phyloP scores from a whole-genome alignment of 2,329 filamentous ascomycete species.

The Fusarium anguioides region DNA sequence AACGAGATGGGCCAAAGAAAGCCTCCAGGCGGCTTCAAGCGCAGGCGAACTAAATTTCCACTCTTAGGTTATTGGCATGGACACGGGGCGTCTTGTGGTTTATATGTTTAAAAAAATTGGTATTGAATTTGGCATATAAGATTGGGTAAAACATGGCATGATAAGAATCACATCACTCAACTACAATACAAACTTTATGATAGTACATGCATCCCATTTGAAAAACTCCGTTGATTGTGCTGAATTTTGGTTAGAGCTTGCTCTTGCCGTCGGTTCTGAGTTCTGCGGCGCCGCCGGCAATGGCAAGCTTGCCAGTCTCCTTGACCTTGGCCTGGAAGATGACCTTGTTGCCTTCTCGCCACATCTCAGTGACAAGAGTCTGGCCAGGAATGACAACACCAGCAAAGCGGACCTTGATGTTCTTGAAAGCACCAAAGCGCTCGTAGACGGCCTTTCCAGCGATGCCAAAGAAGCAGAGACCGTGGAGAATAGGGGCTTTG shows the following conservation, averaged over 20 bases:
- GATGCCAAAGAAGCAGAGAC: conserved; percentile 94
- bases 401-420: conserved; percentile 92
- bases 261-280: conserved; percentile 59
- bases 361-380: conserved; percentile 94
- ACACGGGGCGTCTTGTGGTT: conserved; percentile 24
- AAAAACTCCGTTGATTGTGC: conserved; percentile 23
- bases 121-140: conserved; percentile 14
- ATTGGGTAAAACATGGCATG: conserved; percentile 39
- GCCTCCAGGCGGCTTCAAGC: conserved; percentile 23
- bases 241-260: conserved; percentile 46
- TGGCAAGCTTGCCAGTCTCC: conserved; percentile 91
- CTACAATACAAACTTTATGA: conserved; percentile 45
- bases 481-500: conserved; percentile 93
- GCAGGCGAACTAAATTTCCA: conserved; percentile 27
- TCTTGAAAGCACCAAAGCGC: conserved; percentile 84
- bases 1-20: conserved; percentile 20
- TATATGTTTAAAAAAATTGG: conserved; percentile 16
- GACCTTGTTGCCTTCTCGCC: conserved; percentile 84
- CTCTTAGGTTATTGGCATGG: conserved; percentile 9
- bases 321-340: conserved; percentile 90
- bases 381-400: conserved; percentile 87
- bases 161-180: conserved; percentile 27
- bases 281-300: conserved; percentile 83
- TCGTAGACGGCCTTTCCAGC: conserved; percentile 90
- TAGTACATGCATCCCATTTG: conserved; percentile 35